phyloP scores from a whole-genome alignment of 2,329 filamentous ascomycete species.

The Colletotrichum tabaci region DNA sequence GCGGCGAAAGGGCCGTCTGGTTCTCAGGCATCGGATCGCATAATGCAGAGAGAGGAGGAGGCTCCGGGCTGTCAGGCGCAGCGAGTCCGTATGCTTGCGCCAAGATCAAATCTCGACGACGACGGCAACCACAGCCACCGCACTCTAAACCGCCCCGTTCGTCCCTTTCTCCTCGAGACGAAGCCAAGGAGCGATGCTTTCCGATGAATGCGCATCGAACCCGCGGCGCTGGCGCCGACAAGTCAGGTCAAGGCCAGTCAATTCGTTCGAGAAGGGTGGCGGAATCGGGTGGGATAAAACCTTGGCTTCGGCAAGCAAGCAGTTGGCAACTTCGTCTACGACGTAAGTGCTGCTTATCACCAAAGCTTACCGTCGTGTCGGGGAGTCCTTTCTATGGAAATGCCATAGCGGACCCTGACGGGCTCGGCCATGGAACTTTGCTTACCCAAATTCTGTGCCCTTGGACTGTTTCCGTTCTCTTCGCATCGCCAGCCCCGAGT shows the following conservation, averaged over 20 bases:
- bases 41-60: not conserved
- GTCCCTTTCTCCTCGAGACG: conserved; percentile 3
- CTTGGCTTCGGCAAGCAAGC: not conserved
- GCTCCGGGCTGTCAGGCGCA: conserved; percentile 19
- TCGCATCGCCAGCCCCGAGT: not conserved
- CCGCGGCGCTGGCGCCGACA: not conserved
- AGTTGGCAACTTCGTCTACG: not conserved
- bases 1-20: not conserved
- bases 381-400: not conserved
- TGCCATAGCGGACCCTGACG: too few species aligned
- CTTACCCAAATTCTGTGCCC: conserved; percentile 8
- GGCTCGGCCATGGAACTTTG: conserved; percentile 21
- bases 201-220: conserved; percentile 15
- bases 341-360: too few species aligned
- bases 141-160: conserved; percentile 9
- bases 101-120: conserved; percentile 30
- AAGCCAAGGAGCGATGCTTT: not conserved
- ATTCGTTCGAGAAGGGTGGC: not conserved
- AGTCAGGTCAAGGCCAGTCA: conserved; percentile 4
- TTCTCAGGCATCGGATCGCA: not conserved
- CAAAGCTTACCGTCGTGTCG: conserved; percentile 21
- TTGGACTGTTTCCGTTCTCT: conserved; percentile 30
- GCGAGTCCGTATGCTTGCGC: not conserved
- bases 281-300: not conserved
- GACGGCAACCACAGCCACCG: conserved; percentile 1